These are phyloP conservation scores for Protomyces pachydermus DNA, from an alignment of 1,139 yeast genomes.

Conservation along the genomic window DNA sequence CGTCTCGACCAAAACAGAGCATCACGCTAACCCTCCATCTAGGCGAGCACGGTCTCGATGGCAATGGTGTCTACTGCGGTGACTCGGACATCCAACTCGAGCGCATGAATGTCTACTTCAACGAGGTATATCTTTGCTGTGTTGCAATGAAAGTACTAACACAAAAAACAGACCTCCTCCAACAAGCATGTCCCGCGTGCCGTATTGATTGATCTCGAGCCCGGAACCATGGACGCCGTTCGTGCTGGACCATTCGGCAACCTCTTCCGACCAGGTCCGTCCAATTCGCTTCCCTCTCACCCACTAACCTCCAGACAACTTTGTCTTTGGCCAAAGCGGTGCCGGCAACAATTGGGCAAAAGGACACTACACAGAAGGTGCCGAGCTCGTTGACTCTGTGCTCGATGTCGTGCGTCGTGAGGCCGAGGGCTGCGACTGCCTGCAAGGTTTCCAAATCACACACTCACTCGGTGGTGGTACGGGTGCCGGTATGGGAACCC, in stretches of 20 bases:
- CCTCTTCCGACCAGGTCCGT: constrained; percentile 45
- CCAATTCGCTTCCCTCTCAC: background rate
- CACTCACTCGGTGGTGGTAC: constrained; percentile 50
- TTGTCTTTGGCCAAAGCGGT: constrained; percentile 45
- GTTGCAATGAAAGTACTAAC: background rate
- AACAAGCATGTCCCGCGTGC: constrained; percentile 47
- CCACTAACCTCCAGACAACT: constrained; percentile 34
- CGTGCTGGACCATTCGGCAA: constrained; percentile 45
- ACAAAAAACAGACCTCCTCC: background rate
- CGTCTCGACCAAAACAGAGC: background rate
- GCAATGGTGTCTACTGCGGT: constrained; percentile 51
- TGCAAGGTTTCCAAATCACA: constrained; percentile 48
- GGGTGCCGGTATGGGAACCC: constrained; percentile 47
- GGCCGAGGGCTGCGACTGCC: constrained; percentile 45
- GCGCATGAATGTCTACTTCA: constrained; percentile 40
- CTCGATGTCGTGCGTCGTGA: constrained; percentile 47
- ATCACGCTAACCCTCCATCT: constrained; percentile 37
- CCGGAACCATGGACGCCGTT: constrained; percentile 46
- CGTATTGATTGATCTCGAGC: constrained; percentile 47
- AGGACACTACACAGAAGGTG: constrained; percentile 48
- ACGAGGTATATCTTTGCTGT: constrained; percentile 31
- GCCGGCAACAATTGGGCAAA: constrained; percentile 52
- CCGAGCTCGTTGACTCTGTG: constrained; percentile 46
- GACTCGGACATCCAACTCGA: constrained; percentile 45
- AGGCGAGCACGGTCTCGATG: constrained; percentile 92